These are phyloP conservation scores for Talaromyces sp. DNA, from an alignment of 2,329 filamentous ascomycete species.

Conservation along the genomic window DNA sequence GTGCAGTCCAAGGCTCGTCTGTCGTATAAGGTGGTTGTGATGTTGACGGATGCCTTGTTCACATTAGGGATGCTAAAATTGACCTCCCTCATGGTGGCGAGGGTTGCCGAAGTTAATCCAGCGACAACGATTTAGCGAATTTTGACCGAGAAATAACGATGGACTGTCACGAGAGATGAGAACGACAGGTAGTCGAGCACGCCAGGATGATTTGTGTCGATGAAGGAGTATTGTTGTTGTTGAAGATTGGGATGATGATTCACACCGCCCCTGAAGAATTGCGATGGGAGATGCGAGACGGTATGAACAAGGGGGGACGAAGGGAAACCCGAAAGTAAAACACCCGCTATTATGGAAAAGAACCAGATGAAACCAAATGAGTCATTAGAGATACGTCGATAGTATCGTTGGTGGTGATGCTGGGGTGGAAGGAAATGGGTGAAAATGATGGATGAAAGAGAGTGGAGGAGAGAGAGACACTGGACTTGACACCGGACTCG, in stretches of 20 bases:
- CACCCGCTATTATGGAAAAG: slow-evolving; percentile 13
- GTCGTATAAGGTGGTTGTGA: slow-evolving; percentile 97
- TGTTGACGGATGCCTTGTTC: slow-evolving; percentile 98
- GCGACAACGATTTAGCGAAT: neutral
- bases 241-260: slow-evolving; percentile 5
- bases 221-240: neutral
- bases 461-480: neutral
- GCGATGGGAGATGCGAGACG: slow-evolving; percentile 9
- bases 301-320: slow-evolving; percentile 11
- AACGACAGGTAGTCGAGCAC: neutral
- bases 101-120: slow-evolving; percentile 9
- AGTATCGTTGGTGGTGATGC: neutral
- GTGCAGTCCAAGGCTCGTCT: slow-evolving; percentile 96
- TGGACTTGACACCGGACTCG: slow-evolving; percentile 15
- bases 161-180: neutral
- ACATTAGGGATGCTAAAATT: slow-evolving; percentile 99
- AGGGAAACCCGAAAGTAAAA: slow-evolving; percentile 1
- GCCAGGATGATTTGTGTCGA: neutral
- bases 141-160: neutral
- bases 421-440: neutral
- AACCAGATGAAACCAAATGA: slow-evolving; percentile 3
- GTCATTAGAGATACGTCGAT: slow-evolving; percentile 14
- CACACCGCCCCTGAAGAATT: slow-evolving; percentile 16
- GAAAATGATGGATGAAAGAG: slow-evolving; percentile 11
- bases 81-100: slow-evolving; percentile 88